phyloP scores from a whole-genome alignment of 257 asterid genomes.

The Solanum etuberosum region DNA sequence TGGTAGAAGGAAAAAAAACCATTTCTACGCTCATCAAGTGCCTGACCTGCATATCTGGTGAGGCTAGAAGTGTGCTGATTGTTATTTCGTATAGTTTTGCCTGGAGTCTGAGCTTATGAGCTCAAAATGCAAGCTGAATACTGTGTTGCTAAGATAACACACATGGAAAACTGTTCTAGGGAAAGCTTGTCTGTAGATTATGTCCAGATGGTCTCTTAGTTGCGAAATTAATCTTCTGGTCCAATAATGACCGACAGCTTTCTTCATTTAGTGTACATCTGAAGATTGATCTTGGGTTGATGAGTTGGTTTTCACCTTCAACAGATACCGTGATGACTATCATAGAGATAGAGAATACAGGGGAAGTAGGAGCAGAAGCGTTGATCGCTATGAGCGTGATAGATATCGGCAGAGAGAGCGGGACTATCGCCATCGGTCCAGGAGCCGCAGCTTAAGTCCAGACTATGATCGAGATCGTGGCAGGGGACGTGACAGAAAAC shows the following conservation, averaged over 20 bases:
- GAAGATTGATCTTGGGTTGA: not conserved
- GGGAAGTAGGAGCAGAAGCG: slow-evolving; percentile 23
- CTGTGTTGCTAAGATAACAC: not conserved
- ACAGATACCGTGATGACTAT: slow-evolving; percentile 23
- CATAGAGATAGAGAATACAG: slow-evolving; percentile 14
- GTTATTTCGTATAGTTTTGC: not conserved
- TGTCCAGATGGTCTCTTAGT: not conserved
- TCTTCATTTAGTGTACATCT: not conserved
- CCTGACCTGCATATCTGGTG: not conserved
- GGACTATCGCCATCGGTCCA: slow-evolving; percentile 10
- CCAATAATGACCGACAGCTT: not conserved
- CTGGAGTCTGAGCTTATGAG: not conserved
- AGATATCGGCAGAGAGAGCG: slow-evolving; percentile 10
- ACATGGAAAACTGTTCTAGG: not conserved
- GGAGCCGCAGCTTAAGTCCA: slow-evolving; percentile 23
- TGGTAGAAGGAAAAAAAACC: not conserved
- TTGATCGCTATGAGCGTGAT: slow-evolving; percentile 17
- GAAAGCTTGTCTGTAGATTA: not conserved
- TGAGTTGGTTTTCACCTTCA: not conserved
- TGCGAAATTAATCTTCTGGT: not conserved
- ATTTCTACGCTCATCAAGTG: not conserved
- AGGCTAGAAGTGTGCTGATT: not conserved
- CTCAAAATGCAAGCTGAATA: not conserved
- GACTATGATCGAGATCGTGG: slow-evolving; percentile 11
- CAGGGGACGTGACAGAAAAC: slow-evolving; percentile 4